phyloP scores from a whole-genome alignment of 2,329 filamentous ascomycete species.

The Aspergillus luchuensis region DNA sequence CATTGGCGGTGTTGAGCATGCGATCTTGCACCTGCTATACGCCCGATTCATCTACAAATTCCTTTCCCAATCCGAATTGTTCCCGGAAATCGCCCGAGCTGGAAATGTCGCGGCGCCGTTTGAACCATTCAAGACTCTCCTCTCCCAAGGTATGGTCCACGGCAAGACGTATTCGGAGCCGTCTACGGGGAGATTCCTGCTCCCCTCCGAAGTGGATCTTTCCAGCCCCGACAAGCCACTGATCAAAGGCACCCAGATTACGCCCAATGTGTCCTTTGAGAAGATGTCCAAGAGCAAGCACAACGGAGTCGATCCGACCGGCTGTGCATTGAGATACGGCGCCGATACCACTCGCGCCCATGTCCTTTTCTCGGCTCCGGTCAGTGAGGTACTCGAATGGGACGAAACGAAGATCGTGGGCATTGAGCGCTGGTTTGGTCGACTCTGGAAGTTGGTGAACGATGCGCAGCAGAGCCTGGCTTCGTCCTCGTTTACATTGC shows the following conservation, averaged over 20 bases:
- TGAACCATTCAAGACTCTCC: slow-evolving; percentile 79
- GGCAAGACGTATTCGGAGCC: slow-evolving; percentile 81
- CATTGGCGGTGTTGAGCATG: slow-evolving; percentile 85
- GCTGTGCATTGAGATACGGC: slow-evolving; percentile 72
- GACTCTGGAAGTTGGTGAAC: slow-evolving; percentile 62
- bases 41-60: slow-evolving; percentile 91
- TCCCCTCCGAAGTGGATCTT: slow-evolving; percentile 72
- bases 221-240: slow-evolving; percentile 58
- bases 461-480: slow-evolving; percentile 35
- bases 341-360: slow-evolving; percentile 84
- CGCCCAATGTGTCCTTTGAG: slow-evolving; percentile 69
- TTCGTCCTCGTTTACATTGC: slow-evolving; percentile 25
- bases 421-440: slow-evolving; percentile 75
- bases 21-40: slow-evolving; percentile 86
- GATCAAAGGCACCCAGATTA: slow-evolving; percentile 62
- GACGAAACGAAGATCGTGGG: slow-evolving; percentile 80
- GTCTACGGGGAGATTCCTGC: slow-evolving; percentile 72
- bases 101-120: slow-evolving; percentile 43
- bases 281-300: slow-evolving; percentile 97
- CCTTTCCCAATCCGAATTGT: slow-evolving; percentile 57
- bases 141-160: slow-evolving; percentile 92
- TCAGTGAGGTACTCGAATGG: slow-evolving; percentile 83
- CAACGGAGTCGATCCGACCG: slow-evolving; percentile 82
- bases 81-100: slow-evolving; percentile 41
- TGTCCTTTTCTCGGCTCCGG: slow-evolving; percentile 84